Evolutionary conservation across 108 stramenopile species (phyloP).

Genomic region (Parietichytrium sp.): DNA sequence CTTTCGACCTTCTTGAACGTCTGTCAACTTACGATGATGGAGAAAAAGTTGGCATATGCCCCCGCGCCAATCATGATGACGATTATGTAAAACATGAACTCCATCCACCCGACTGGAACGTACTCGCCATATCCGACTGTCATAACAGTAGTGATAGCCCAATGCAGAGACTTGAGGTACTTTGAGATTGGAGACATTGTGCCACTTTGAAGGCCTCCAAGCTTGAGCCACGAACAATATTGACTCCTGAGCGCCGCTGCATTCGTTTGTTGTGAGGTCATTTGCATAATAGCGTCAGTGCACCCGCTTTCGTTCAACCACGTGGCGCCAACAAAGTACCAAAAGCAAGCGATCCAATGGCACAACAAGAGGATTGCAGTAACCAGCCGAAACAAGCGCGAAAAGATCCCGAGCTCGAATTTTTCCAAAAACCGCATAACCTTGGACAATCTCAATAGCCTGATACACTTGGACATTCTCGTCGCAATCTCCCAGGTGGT

Average conservation of each 20-base stretch:
- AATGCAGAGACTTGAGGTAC: constrained; percentile 21
- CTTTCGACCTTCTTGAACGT: no score
- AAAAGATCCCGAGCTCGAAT: not conserved
- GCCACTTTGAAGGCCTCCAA: not conserved
- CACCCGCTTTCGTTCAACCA: not conserved
- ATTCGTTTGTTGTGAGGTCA: not conserved
- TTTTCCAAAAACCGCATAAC: not conserved
- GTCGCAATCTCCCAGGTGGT: not conserved
- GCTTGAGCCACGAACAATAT: not conserved
- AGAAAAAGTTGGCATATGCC: not conserved
- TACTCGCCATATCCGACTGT: constrained; percentile 34
- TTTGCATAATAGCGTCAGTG: not conserved
- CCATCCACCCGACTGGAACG: not conserved
- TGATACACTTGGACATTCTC: not conserved
- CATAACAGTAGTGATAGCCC: constrained; percentile 31
- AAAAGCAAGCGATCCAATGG: constrained; percentile 21
- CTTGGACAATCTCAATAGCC: not conserved
- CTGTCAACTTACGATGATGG: constrained; percentile 30
- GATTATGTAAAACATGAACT: not conserved
- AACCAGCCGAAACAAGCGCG: not conserved
- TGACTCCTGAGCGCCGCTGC: not conserved
- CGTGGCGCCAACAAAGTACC: not conserved
- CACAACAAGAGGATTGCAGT: not conserved
- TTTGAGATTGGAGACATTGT: not conserved
- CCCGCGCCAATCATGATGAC: not conserved